Evolutionary conservation across 805 yeast species (phyloP).

Genomic region (Candida tallmaniae): DNA sequence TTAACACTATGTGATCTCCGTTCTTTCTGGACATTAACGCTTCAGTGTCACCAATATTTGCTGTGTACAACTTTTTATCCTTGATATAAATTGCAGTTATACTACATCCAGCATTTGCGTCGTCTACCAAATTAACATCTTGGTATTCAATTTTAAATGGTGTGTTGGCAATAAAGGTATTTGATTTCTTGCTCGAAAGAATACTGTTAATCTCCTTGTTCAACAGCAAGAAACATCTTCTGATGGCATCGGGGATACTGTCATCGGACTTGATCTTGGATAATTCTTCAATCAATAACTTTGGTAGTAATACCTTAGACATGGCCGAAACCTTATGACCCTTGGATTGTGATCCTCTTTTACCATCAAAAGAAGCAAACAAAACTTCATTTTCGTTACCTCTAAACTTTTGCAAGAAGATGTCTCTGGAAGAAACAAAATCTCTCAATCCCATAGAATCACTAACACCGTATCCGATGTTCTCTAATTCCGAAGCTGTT

Average conservation of each 20-base stretch:
- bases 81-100: constrained; percentile 77
- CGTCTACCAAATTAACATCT: constrained; percentile 56
- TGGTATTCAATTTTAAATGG: constrained; percentile 25
- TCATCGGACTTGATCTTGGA: constrained; percentile 34
- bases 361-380: constrained; percentile 83
- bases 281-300: constrained; percentile 65
- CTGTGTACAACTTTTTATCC: constrained; percentile 67
- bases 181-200: constrained; percentile 41
- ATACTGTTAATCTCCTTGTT: constrained; percentile 77
- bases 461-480: constrained; percentile 84
- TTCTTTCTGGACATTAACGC: constrained; percentile 73
- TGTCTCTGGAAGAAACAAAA: constrained; percentile 70
- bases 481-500: constrained; percentile 73
- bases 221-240: constrained; percentile 73
- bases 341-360: constrained; percentile 45
- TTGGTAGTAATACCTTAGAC: constrained; percentile 67
- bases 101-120: constrained; percentile 77
- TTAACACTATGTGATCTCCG: constrained; percentile 72
- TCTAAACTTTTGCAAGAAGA: constrained; percentile 80
- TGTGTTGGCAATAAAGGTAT: constrained; percentile 35
- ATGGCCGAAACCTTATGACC: constrained; percentile 59
- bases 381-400: constrained; percentile 80
- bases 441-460: constrained; percentile 73
- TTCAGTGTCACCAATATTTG: constrained; percentile 88
- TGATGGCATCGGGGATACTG: constrained; percentile 67